Percentiles rank a stretch among this genome's conserved stretches.
Evolutionary conservation across 305 asterid species (phyloP).

Genomic region (Nicotiana rustica): DNA sequence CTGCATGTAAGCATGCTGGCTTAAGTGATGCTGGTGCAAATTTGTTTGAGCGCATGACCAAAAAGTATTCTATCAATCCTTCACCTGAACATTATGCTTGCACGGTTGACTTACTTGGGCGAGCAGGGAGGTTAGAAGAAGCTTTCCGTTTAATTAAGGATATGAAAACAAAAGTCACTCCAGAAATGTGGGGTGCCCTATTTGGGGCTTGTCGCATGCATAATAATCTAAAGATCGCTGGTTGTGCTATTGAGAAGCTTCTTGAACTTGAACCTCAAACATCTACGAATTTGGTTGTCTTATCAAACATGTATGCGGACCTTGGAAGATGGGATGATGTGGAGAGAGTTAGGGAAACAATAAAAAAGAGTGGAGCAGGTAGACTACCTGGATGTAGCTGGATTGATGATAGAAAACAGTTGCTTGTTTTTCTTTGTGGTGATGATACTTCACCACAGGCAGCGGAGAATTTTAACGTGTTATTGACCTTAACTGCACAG

Average conservation of each 20-base stretch:
- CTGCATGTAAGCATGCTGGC: slow-evolving; percentile 55
- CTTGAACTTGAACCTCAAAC: slow-evolving; percentile 44
- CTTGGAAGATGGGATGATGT: slow-evolving; percentile 52
- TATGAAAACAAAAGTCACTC: slow-evolving; percentile 39
- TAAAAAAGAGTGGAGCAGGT: slow-evolving; percentile 41
- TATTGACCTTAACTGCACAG: slow-evolving; percentile 42
- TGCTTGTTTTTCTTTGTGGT: slow-evolving; percentile 43
- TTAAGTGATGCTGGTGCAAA: slow-evolving; percentile 43
- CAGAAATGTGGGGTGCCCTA: slow-evolving; percentile 52
- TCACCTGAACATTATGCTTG: slow-evolving; percentile 47
- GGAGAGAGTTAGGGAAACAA: slow-evolving; percentile 43
- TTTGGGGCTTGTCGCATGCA: slow-evolving; percentile 45
- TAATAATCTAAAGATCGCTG: slow-evolving; percentile 42
- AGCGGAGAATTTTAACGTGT: slow-evolving; percentile 24
- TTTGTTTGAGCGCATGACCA: slow-evolving; percentile 43
- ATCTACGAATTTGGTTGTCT: slow-evolving; percentile 42
- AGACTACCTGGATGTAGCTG: slow-evolving; percentile 55
- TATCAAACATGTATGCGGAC: slow-evolving; percentile 50
- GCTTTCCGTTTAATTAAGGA: slow-evolving; percentile 43
- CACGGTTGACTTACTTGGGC: slow-evolving; percentile 50
- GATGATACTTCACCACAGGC: slow-evolving; percentile 33
- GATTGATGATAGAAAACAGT: slow-evolving; percentile 45
- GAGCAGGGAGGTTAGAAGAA: slow-evolving; percentile 54
- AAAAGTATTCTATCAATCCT: slow-evolving; percentile 46
- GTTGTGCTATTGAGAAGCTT: slow-evolving; percentile 47